Conservation (phyloP, 306 rosid species). For the Leucaena leucocephala region DNA sequence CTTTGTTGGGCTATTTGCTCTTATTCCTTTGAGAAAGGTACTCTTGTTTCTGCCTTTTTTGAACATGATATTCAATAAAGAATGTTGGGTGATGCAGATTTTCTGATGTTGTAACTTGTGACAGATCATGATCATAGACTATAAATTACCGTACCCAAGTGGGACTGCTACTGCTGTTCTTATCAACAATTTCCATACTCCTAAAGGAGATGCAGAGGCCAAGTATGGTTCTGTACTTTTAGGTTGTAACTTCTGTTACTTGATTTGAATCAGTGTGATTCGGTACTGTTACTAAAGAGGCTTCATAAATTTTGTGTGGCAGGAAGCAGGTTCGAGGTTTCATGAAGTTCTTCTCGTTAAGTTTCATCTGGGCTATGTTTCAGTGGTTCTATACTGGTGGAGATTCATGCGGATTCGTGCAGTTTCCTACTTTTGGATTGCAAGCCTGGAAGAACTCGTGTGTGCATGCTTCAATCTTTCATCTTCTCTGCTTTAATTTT, state of each 20-base stretch:
- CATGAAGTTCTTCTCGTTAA: constrained; percentile 67
- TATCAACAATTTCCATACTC: constrained; percentile 91
- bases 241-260: no score
- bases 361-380: constrained; percentile 90
- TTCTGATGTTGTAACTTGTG: constrained; percentile 42
- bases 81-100: constrained; percentile 23
- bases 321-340: constrained; percentile 94
- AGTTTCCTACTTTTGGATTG: constrained; percentile 95
- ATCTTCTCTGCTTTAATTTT: neutral
- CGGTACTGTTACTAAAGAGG: constrained; percentile 33
- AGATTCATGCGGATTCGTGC: constrained; percentile 76
- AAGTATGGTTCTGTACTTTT: constrained; percentile 54
- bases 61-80: neutral
- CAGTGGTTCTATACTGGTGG: constrained; percentile 96
- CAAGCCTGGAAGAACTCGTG: constrained; percentile 84
- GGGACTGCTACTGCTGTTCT: constrained; percentile 99
- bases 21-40: constrained; percentile 81
- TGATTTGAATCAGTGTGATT: constrained; percentile 13
- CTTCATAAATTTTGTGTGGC: constrained; percentile 26
- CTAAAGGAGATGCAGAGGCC: constrained; percentile 84
- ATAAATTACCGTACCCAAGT: constrained; percentile 84
- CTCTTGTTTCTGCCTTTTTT: no score
- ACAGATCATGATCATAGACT: constrained; percentile 97
- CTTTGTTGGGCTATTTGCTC: constrained; percentile 86
- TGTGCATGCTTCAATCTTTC: constrained; percentile 35